These are phyloP conservation scores for Barnettozyma pratensis DNA, from an alignment of 805 yeast species.

Conservation along the genomic window DNA sequence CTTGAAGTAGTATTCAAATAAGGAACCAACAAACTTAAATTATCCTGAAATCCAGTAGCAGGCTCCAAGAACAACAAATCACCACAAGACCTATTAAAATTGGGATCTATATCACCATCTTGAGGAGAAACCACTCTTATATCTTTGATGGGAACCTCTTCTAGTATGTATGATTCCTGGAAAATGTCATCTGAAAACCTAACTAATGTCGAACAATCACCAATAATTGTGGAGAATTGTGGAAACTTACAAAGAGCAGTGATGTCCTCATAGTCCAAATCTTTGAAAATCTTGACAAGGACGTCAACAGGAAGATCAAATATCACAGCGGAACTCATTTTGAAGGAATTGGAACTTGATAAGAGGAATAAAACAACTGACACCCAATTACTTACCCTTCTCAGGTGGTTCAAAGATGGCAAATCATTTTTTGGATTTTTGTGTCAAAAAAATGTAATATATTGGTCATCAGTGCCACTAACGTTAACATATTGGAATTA, in stretches of 20 bases:
- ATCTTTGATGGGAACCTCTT: not conserved
- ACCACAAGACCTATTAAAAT: not conserved
- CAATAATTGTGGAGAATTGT: not conserved
- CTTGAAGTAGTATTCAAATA: not conserved
- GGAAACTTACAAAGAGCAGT: not conserved
- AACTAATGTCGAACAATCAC: not conserved
- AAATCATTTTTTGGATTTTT: too few species aligned
- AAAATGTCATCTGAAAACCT: not conserved
- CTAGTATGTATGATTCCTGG: not conserved
- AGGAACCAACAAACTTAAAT: not conserved
- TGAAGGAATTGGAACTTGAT: not conserved
- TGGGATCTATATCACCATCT: not conserved
- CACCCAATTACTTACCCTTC: not conserved
- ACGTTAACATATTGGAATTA: too few species aligned
- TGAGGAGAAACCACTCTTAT: not conserved
- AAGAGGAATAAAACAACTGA: not conserved
- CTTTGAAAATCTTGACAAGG: not conserved
- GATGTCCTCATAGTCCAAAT: not conserved
- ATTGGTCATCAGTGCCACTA: too few species aligned
- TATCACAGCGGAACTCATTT: not conserved
- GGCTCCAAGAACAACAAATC: not conserved
- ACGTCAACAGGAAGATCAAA: not conserved
- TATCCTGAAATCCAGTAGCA: not conserved
- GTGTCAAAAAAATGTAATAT: too few species aligned
- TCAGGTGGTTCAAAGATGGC: too few species aligned